Evolutionary conservation across 805 yeast genomes (phyloP), one percentile per base, ranked within the genome.

Genomic region (Kazachstania viticola): DNA sequence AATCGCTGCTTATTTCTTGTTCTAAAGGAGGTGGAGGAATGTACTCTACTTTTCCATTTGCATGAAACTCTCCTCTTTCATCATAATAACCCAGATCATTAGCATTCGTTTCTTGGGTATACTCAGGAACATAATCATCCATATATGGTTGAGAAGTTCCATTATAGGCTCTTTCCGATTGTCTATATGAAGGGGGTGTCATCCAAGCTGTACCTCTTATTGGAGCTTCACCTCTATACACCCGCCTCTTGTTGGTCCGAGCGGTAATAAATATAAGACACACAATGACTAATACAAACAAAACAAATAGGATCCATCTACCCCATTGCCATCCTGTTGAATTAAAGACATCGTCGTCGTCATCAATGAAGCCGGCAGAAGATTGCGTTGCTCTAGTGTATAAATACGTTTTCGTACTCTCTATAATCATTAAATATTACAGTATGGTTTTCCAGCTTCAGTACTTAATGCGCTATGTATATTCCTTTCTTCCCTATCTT

Each of bases 31-130:
- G 57, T n/a, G 59, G 53, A 7, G 51, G 45, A 16, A 43, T 28
- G 25, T 39, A 39, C 27, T 49, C 50, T 16, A 14, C 46, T 35
- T 56, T 54, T 21, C 49, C 43, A 33, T 53, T 58, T 5, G 52
- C 38, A 37, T 59, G 64, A 39, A 65, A 67, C 29, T 48, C 59
- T 23, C 83, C 94, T 19, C 63, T 50, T 23, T 56, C 58, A 49
- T 80, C 88, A 45, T 79, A 81, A 51, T 67, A 75, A 0, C 91
- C 94, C 49, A 79, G 71, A 49, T 84, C 94, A 27, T 68, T 61
- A 16, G 74, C 79, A 38, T 74, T 74, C 0, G 81, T 72, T 14
- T 61, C 56, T 9, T 61, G 79, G 0, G 83, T 67, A 39, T 79
- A 79, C 3, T 75, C 62, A 0, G 88, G 88, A 1, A 78, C 80